A percentile compares a stretch with the other conserved stretches of the same genome.
Conservation (phyloP, 2,329 filamentous ascomycete species). For the Colletotrichum chrysophilum region DNA sequence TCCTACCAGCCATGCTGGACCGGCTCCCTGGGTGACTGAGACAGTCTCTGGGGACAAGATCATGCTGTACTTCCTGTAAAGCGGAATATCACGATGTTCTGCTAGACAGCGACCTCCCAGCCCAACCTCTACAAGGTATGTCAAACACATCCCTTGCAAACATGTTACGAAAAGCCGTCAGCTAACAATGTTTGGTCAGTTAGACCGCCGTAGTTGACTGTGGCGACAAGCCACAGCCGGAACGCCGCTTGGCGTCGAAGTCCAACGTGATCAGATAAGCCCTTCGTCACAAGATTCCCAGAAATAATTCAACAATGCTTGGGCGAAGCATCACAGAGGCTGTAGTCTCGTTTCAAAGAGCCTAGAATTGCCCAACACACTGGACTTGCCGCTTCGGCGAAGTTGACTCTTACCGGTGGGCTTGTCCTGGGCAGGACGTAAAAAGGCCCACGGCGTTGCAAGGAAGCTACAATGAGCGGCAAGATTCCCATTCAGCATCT, state of each 20-base stretch:
- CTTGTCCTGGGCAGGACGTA: slow-evolving; percentile 38
- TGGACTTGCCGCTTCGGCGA: not conserved
- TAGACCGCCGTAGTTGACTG: not conserved
- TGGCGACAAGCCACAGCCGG: not conserved
- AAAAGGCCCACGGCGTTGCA: slow-evolving; percentile 32
- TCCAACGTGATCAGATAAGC: not conserved
- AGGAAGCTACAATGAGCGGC: slow-evolving; percentile 4
- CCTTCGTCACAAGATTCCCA: not conserved
- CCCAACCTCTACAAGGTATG: not conserved
- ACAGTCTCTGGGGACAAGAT: not conserved
- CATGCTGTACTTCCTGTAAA: not conserved
- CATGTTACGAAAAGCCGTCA: not conserved
- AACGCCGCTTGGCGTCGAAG: not conserved
- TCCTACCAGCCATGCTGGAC: not conserved
- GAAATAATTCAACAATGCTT: not conserved
- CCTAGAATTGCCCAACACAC: not conserved
- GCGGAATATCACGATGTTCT: not conserved
- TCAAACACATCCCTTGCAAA: not conserved
- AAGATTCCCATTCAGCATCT: not conserved
- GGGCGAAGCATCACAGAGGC: not conserved
- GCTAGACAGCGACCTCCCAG: not conserved
- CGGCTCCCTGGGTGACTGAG: not conserved
- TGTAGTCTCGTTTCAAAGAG: not conserved
- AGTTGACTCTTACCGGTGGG: not conserved
- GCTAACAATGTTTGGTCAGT: not conserved